A percentile compares a stretch with the other conserved stretches of the same genome.
phyloP scores from a whole-genome alignment of 2,329 filamentous ascomycete species.

The Pseudogymnoascus sp. region DNA sequence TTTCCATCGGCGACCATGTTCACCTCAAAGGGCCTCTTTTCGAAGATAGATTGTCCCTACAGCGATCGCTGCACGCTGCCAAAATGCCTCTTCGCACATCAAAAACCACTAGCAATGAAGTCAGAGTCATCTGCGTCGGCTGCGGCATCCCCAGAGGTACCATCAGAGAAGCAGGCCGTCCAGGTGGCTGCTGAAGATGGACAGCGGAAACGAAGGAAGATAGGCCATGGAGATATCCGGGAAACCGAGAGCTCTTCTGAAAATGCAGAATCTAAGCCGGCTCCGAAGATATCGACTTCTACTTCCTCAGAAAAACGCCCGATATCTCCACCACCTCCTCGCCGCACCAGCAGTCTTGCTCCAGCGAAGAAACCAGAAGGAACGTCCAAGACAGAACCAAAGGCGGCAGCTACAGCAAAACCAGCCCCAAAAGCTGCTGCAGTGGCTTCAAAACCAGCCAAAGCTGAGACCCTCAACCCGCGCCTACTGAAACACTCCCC shows the following conservation, averaged over 20 bases:
- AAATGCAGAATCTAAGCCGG: not conserved
- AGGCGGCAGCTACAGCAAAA: slow-evolving; percentile 9
- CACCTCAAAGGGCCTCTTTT: slow-evolving; percentile 26
- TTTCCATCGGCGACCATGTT: slow-evolving; percentile 23
- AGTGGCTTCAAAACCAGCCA: slow-evolving; percentile 18
- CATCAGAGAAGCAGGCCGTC: not conserved
- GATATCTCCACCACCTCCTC: slow-evolving; percentile 24
- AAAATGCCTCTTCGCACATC: slow-evolving; percentile 27
- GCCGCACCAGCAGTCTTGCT: slow-evolving; percentile 16
- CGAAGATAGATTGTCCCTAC: slow-evolving; percentile 25
- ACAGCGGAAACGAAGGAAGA: slow-evolving; percentile 28
- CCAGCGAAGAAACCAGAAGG: slow-evolving; percentile 13
- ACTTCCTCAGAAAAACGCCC: slow-evolving; percentile 16
- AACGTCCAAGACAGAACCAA: slow-evolving; percentile 14
- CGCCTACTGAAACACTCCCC: slow-evolving; percentile 52
- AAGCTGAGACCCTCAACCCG: slow-evolving; percentile 55
- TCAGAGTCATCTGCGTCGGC: not conserved
- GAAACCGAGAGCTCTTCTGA: not conserved
- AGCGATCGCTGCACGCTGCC: slow-evolving; percentile 25
- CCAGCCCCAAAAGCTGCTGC: not conserved
- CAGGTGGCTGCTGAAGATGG: slow-evolving; percentile 23
- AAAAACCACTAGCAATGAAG: not conserved
- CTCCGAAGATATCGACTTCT: not conserved
- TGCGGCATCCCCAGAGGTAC: not conserved
- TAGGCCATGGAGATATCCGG: slow-evolving; percentile 14